Base-by-base conservation (phyloP, 495 filamentous ascomycete genomes). In the Daldinia decipiens region DNA sequence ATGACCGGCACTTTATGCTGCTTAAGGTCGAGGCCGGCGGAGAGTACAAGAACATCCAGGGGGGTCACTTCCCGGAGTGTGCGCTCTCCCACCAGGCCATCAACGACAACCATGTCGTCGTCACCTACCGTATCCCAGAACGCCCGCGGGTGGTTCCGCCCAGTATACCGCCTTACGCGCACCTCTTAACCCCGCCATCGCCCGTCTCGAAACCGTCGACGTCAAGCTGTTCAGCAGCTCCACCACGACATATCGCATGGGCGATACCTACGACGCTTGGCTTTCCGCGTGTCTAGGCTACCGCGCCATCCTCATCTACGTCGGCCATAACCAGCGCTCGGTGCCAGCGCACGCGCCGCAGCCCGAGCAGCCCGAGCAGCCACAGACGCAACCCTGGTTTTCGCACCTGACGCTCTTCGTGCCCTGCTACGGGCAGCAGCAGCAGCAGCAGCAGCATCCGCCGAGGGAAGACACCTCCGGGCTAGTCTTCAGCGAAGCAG, bases 1-100 rank as follows among this genome's bases (percentile, higher is more conserved):
- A 92, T 78, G 94, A 98, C 80, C 88, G 94, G 8, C 81, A 83
- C 15, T 95, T 93, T 76, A 92, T 95, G 87, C 85, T 97, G 19
- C 84, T 91, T 59, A 87, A 89, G 62, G 80, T 87, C 40, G 67
- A 77, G 29, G 59, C 69, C 15, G 74, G 76, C 52, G 79, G 24
- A 70, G 72, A 51, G 67, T 89, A 65, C 65, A 83, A 86, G 70
- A 83, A 93, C 72, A 92, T 97, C 84, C 89, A 91, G 72, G 82
- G 93, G 39, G 77, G 85, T 0, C 70, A 83, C 57, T 89, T 88
- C 69, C 84, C 90, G 0, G 82, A 85, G 59, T 91, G 93, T 84
- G 79, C 83, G 5, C 85, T 92, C 2, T 95, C 96, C 79, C 70
- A 84, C 12, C 89, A 91, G 29, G 78, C 83, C 32, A 78, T 94